Base-by-base conservation (phyloP, 2,329 filamentous ascomycete species). In the Colletotrichum australisinense region DNA sequence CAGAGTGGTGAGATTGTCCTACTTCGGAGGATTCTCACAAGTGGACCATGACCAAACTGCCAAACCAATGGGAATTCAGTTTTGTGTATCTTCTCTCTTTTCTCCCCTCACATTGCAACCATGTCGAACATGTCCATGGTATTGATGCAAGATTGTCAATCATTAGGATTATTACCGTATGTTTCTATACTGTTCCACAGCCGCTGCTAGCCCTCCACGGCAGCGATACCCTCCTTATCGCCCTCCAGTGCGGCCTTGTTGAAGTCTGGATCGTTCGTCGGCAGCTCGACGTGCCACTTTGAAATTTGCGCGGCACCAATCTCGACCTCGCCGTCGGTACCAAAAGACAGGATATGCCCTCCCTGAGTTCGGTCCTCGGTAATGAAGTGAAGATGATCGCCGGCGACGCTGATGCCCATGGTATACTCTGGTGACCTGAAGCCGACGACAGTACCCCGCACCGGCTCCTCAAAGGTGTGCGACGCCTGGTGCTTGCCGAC, bases 371-470 rank as follows among this genome's bases (percentile, higher is more conserved):
- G 74, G 68, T 82, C 80, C 53, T 79, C 77, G 24, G 69, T 78
- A 73, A 83, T 81, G 59, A 82, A 82, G 59, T 83, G 81, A 57
- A 83, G 49, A 38, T 83, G 81, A 26, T 80, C 77, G 3, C 81
- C 81, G 1, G 80, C 78, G 0, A 82, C 80, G 70, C 80, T 82
- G 30, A 83, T 76, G 9, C 80, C 80, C 76, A 80, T 78, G 26
- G 79, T 76, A 71, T 80, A 83, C 24, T 72, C 75, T 0, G 81
- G 81, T 32, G 77, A 79, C 28, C 79, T 69, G 67, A 83, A 83
- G 7, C 81, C 81, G 5, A 82, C 49, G 2, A 82, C 74, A 2
- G 79, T 79, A 0, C 81, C 81, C 62, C 75, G 76, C 1, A 76
- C 76, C 0, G 74, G 63, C 26, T 66, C 71, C 30, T 71, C 69